A percentile compares a stretch with the other conserved stretches of the same genome.
Evolutionary conservation across 306 rosid species (phyloP).

Genomic region (Notholithocarpus densiflorus): DNA sequence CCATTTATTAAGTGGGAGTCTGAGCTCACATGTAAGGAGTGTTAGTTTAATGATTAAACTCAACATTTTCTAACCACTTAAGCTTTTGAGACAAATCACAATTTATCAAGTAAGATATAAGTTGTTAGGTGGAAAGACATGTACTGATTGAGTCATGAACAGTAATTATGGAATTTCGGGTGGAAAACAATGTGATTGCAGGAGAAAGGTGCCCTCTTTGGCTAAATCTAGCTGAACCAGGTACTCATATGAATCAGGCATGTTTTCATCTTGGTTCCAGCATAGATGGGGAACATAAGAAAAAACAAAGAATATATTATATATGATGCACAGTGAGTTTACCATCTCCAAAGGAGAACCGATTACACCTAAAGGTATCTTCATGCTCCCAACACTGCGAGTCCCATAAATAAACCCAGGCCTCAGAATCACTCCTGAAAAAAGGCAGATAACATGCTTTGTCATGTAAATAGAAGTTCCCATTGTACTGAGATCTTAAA

Average conservation of each 20-base stretch:
- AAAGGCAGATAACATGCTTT: constrained; percentile 21
- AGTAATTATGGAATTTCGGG: too few species aligned
- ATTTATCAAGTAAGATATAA: not conserved
- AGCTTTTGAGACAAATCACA: too few species aligned
- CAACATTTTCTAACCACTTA: too few species aligned
- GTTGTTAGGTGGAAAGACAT: not conserved
- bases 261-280: not conserved
- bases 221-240: not conserved
- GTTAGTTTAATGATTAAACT: too few species aligned
- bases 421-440: constrained; percentile 89
- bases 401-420: constrained; percentile 97
- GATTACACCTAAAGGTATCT: constrained; percentile 73
- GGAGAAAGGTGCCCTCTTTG: not conserved
- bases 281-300: not conserved
- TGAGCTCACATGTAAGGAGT: too few species aligned
- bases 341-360: constrained; percentile 94
- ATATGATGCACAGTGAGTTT: constrained; percentile 29
- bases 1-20: too few species aligned
- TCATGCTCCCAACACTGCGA: constrained; percentile 76
- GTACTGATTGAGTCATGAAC: too few species aligned
- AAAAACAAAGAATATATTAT: not conserved
- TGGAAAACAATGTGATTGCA: not conserved
- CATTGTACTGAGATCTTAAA: not conserved
- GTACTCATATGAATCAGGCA: not conserved
- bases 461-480: not conserved